Percentiles rank a stretch among this genome's conserved stretches.
Conservation (phyloP, 2,329 filamentous ascomycete genomes). For the Phaeosphaeriaceae sp. region DNA sequence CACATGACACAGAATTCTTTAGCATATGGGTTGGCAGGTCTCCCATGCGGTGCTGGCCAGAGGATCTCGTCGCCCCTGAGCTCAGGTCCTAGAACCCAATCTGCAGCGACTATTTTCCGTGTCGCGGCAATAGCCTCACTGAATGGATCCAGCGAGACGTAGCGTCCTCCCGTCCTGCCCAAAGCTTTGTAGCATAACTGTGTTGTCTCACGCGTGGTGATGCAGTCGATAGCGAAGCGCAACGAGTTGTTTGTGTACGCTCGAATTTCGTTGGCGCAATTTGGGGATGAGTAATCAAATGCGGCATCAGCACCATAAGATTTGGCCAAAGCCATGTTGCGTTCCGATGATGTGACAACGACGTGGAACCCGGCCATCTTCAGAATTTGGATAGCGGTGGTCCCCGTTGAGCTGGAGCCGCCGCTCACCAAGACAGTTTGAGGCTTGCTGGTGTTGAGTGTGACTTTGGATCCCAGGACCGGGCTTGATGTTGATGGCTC, state of each 20-base stretch:
- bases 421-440: constrained; percentile 16
- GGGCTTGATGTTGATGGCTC: background rate
- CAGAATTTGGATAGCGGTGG: constrained; percentile 18
- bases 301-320: constrained; percentile 16
- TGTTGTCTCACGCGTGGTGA: constrained; percentile 35
- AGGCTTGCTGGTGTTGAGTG: constrained; percentile 1
- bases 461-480: constrained; percentile 13
- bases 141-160: constrained; percentile 23
- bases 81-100: constrained; percentile 18
- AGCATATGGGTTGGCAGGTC: constrained; percentile 1
- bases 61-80: constrained; percentile 17
- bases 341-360: constrained; percentile 16
- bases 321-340: constrained; percentile 17
- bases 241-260: constrained; percentile 51
- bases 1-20: constrained; percentile 1
- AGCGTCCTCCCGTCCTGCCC: constrained; percentile 24
- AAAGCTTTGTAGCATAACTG: constrained; percentile 27
- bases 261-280: constrained; percentile 51
- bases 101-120: constrained; percentile 13
- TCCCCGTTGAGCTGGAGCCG: constrained; percentile 15
- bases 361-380: constrained; percentile 11
- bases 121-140: constrained; percentile 2
- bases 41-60: constrained; percentile 6
- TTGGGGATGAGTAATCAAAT: constrained; percentile 54
- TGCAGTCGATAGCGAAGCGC: constrained; percentile 54